Evolutionary conservation across 345 rosid genomes (phyloP).

Genomic region (Gossypium thurberi): DNA sequence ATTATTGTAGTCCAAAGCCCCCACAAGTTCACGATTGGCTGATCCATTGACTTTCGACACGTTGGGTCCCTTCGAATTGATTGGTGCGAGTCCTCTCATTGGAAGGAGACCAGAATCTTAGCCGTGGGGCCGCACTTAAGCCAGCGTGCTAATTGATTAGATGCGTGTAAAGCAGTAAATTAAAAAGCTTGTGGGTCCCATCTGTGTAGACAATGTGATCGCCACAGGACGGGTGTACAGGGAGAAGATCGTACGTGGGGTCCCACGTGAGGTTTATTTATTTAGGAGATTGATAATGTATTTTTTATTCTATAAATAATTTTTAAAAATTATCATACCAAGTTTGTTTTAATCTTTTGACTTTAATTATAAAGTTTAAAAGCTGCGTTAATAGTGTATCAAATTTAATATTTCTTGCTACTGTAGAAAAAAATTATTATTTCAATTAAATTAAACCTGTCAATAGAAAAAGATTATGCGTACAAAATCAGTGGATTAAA

Average conservation of each 20-base stretch:
- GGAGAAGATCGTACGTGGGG: background rate
- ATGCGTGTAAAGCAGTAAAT: constrained; percentile 8
- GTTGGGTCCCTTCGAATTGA: background rate
- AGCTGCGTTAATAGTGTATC: no score
- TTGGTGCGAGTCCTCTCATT: constrained; percentile 7
- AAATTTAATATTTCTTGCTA: no score
- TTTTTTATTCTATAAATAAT: no score
- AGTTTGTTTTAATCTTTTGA: no score
- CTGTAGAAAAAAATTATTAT: no score
- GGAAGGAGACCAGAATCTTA: constrained; percentile 8
- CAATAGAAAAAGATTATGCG: no score
- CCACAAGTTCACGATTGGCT: constrained; percentile 13
- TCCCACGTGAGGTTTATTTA: background rate
- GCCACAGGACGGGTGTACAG: no score
- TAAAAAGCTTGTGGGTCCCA: background rate
- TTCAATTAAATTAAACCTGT: no score
- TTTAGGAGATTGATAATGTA: no score
- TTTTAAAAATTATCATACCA: no score
- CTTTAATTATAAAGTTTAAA: no score
- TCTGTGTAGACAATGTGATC: background rate
- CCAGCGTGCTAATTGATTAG: background rate
- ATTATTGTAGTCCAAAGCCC: constrained; percentile 10
- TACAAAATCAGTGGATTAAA: no score
- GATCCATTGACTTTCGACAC: constrained; percentile 6
- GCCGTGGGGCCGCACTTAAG: constrained; percentile 12